These are phyloP conservation scores for Chlorociboria aeruginascens DNA, from an alignment of 495 filamentous ascomycete genomes.

Conservation along the genomic window DNA sequence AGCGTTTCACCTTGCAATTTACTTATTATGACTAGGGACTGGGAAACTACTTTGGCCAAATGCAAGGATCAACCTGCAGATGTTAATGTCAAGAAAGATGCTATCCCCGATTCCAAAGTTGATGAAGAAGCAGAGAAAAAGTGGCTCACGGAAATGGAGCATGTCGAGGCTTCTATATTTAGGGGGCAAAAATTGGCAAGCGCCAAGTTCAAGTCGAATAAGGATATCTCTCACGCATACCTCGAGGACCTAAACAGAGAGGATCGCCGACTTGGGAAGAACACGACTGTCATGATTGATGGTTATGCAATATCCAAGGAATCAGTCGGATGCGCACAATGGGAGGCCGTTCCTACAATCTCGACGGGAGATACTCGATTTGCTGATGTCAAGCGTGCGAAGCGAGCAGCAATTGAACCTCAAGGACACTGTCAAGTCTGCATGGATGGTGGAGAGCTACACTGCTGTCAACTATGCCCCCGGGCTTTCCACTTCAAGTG, in stretches of 20 bases:
- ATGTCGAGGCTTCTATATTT: conserved; percentile 47
- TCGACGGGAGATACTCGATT: conserved; percentile 41
- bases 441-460: conserved; percentile 39
- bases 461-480: conserved; percentile 42
- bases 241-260: conserved; percentile 24
- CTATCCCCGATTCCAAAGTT: conserved; percentile 17
- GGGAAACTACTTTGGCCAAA: conserved; percentile 39
- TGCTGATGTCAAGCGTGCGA: conserved; percentile 31
- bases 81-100: conserved; percentile 23
- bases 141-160: conserved; percentile 48
- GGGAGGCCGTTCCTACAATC: conserved; percentile 47
- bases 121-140: conserved; percentile 39
- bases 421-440: conserved; percentile 49
- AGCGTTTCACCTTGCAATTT: background rate
- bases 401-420: conserved; percentile 31
- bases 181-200: conserved; percentile 39
- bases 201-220: conserved; percentile 18
- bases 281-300: conserved; percentile 46
- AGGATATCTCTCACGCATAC: conserved; percentile 30
- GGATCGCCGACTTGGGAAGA: conserved; percentile 40
- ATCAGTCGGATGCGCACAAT: conserved; percentile 37
- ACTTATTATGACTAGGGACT: conserved; percentile 24
- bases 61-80: conserved; percentile 43
- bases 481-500: conserved; percentile 44
- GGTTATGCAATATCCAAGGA: conserved; percentile 50